Evolutionary conservation across 257 asterid species (phyloP).

Genomic region (Verbena officinalis): DNA sequence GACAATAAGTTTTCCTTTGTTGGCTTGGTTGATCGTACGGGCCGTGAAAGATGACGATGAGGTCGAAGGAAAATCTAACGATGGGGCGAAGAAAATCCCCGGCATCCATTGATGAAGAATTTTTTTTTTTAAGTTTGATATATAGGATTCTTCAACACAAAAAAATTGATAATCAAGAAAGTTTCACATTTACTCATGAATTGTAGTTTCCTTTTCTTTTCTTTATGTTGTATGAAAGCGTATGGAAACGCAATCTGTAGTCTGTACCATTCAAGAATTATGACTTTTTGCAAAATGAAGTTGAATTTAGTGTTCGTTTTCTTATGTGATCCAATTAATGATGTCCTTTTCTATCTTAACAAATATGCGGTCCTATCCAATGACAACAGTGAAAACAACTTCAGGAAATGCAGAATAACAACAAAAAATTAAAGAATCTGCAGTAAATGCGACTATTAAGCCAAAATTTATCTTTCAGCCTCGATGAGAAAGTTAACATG

Average conservation of each 20-base stretch:
- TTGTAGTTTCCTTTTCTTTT: slow-evolving; percentile 9
- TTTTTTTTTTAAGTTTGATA: neutral
- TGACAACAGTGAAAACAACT: neutral
- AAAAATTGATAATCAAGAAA: slow-evolving; percentile 14
- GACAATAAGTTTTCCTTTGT: slow-evolving; percentile 44
- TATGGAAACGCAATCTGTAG: neutral
- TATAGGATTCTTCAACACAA: slow-evolving; percentile 1
- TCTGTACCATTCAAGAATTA: neutral
- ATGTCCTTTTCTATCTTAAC: too few relatives aligned
- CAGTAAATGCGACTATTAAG: neutral
- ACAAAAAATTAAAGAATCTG: slow-evolving; percentile 17
- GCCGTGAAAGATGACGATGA: slow-evolving; percentile 54
- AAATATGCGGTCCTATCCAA: too few relatives aligned
- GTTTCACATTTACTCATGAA: slow-evolving; percentile 9
- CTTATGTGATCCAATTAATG: slow-evolving; percentile 19
- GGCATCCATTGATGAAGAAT: slow-evolving; percentile 37
- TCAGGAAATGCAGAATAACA: neutral
- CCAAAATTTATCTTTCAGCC: slow-evolving; percentile 15
- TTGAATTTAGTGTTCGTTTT: neutral
- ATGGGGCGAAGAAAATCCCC: slow-evolving; percentile 27
- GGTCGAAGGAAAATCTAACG: slow-evolving; percentile 35
- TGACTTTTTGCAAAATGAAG: slow-evolving; percentile 18
- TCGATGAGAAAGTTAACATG: slow-evolving; percentile 11
- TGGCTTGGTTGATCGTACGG: slow-evolving; percentile 35
- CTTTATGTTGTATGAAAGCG: neutral